phyloP scores from a whole-genome alignment of 2,329 filamentous ascomycete species.

The Neonectria hederae region DNA sequence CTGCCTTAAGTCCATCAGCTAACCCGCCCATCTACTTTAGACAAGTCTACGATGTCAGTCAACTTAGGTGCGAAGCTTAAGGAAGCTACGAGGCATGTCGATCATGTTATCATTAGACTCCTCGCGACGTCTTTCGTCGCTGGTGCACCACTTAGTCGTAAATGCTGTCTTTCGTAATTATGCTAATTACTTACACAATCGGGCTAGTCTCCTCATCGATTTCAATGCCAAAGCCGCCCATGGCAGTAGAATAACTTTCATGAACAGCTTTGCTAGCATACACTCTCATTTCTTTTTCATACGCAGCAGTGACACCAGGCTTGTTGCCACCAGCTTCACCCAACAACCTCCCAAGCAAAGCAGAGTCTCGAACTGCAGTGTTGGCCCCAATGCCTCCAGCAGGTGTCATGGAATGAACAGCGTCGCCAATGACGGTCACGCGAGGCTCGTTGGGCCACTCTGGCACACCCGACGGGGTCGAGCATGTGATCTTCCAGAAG shows the following conservation, averaged over 20 bases:
- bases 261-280: conserved; percentile 66
- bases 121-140: background rate
- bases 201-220: conserved; percentile 54
- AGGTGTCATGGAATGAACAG: conserved; percentile 67
- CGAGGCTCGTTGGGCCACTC: conserved; percentile 67
- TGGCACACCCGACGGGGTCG: conserved; percentile 66
- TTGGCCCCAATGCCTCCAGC: conserved; percentile 66
- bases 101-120: background rate
- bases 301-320: conserved; percentile 63
- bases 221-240: conserved; percentile 52
- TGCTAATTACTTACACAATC: conserved; percentile 19
- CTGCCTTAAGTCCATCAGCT: background rate
- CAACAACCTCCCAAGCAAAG: conserved; percentile 61
- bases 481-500: conserved; percentile 75
- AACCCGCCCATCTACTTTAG: too few species aligned
- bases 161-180: background rate
- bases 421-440: conserved; percentile 68
- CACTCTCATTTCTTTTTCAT: conserved; percentile 70
- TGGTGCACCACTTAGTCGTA: background rate
- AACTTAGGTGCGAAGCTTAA: too few species aligned
- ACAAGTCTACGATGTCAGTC: too few species aligned
- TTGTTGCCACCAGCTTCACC: conserved; percentile 62
- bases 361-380: conserved; percentile 65
- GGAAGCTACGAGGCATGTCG: background rate
- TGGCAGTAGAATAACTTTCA: conserved; percentile 61